Conservation (phyloP, 192 early-diverging fungal genomes). For the Oehlia diaphana region DNA sequence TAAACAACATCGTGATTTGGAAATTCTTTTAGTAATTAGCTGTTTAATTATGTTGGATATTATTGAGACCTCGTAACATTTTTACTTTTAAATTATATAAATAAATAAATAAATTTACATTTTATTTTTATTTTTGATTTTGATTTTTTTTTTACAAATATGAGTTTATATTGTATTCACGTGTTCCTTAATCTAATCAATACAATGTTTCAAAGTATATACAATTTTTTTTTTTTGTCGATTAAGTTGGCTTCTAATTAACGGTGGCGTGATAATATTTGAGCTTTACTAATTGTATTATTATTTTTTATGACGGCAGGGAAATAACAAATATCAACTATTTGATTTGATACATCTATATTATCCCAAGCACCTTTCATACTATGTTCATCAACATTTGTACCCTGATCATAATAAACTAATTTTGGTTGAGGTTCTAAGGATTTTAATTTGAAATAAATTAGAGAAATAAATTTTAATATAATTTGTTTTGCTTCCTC, state of each 20-base stretch:
- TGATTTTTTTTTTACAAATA: too few species aligned
- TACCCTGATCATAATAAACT: not conserved
- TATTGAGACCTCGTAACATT: not conserved
- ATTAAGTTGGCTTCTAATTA: not conserved
- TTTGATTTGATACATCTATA: not conserved
- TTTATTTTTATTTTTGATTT: too few species aligned
- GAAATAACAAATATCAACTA: not conserved
- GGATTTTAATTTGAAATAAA: not conserved
- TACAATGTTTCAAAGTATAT: not conserved
- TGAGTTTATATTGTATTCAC: too few species aligned
- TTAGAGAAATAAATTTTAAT: not conserved
- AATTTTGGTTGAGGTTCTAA: not conserved
- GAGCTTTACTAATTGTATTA: not conserved
- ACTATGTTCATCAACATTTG: not conserved
- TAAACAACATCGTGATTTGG: not conserved
- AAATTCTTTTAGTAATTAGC: not conserved
- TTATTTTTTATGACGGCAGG: not conserved
- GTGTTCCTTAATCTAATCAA: too few species aligned
- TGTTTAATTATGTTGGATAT: not conserved
- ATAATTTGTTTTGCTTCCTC: not conserved
- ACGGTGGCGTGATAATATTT: not conserved
- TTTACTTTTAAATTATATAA: too few species aligned
- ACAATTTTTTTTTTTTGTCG: not conserved
- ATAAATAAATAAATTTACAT: too few species aligned
- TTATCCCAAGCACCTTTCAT: not conserved